Evolutionary conservation across 495 filamentous ascomycete genomes (phyloP).

Genomic region (Penicillium argentinense): DNA sequence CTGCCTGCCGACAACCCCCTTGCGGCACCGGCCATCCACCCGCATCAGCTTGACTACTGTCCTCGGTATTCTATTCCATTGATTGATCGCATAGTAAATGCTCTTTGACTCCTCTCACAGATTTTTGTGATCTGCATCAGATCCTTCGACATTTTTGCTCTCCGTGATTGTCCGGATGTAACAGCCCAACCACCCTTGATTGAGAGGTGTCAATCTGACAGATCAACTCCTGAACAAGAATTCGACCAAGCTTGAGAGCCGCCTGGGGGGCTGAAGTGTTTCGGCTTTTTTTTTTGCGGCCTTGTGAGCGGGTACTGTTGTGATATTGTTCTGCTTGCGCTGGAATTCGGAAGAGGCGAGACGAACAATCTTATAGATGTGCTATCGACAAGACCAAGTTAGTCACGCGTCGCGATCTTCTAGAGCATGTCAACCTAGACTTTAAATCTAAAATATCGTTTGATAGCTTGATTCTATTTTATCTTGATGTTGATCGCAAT

Average conservation of each 20-base stretch:
- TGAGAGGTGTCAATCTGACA: not conserved
- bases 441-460: no score
- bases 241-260: not conserved
- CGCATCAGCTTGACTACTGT: no score
- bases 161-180: conserved; percentile 1
- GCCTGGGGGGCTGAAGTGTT: not conserved
- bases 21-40: conserved; percentile 10
- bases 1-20: conserved; percentile 12
- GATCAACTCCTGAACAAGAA: not conserved
- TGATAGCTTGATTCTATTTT: no score
- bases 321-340: no score
- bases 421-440: no score
- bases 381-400: no score
- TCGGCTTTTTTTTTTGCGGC: not conserved
- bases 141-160: conserved; percentile 1
- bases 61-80: no score
- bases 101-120: no score
- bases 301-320: not conserved
- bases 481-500: no score
- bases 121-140: conserved; percentile 4
- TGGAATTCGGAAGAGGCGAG: no score
- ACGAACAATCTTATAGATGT: no score
- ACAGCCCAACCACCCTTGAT: conserved; percentile 1
- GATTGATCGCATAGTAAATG: not conserved
- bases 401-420: no score